Evolutionary conservation across 345 rosid species (phyloP), one percentile per base, ranked within the genome.

Genomic region (Linum trigynum): DNA sequence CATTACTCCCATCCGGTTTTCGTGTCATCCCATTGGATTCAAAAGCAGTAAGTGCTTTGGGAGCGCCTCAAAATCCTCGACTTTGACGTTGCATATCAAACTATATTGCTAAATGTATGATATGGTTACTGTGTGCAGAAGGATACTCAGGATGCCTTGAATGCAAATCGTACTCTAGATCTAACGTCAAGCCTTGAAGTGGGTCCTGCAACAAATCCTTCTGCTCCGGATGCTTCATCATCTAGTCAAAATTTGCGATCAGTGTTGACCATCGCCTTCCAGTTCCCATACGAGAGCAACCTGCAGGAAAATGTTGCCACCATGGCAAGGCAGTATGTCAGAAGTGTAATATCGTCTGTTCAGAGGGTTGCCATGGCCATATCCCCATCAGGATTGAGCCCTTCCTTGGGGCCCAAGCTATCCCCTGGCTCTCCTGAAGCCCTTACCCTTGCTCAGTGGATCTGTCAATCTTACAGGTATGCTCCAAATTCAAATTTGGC

Each of bases 281-380:
- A 95, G 73, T 91, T 95, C 81, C 97, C 98, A 8, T 91, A 87
- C 57, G 98, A 91, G 67, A 79, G 78, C 82, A 86, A 78, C 74
- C 78, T 89, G 62, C 98, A 89, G 69, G 99, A 95, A 0, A 95
- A 84, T 76, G 99, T 95, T 65, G 96, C 94, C 1, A 77, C 84
- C 70, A 91, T 95, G 99, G 99, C 98, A 35, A 83, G 90, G 5
- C 98, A 95, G 71, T 95, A 95, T 45, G 82, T 95, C 4, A 82
- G 96, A 1, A 95, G 91, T 11, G 96, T 95, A 65, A 91, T 95
- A 61, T 84, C 97, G 11, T 85, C 99, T 0, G 97, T 95, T 55
- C 99, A 95, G 85, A 86, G 96, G 38, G 94, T 95, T 64, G 98
- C 99, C 16, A 87, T 83, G 90, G 99, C 92, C 23, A 86, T 95